Evolutionary conservation across 495 filamentous ascomycete species (phyloP), one percentile per base, ranked within the genome.

Genomic region (Penicillium bialowiezense): DNA sequence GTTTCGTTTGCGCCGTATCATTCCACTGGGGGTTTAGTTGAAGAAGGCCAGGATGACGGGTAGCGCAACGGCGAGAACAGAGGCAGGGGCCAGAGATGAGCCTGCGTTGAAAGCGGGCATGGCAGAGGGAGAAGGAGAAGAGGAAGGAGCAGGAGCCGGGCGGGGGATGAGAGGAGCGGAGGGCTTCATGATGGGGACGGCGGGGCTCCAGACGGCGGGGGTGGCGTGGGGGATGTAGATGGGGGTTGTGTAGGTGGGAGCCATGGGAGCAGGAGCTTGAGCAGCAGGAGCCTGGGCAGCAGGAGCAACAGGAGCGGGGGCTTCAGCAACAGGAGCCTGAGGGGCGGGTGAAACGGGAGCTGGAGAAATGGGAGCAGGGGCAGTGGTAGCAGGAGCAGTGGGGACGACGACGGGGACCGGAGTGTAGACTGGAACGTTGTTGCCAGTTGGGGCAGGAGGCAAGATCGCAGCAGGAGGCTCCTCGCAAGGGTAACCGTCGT

Each of bases 151-250:
- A 18, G 61, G 52, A 10, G 46, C 58, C 6, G 61, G 45, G 47
- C 34, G 50, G 10, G 37, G 47, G 44, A 63, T 60, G 32, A 62
- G 45, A 38, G 61, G 59, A 14, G 50, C 59, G 13, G 61, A 64
- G 33, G 40, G 47, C 20, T 45, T 42, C 7, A 51, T 44, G 14
- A 50, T 38, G 13, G 42, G 31, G 3, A 49, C 28, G 3, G 52
- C 32, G 42, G 56, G 50, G 2, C 38, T 34, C n/a, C 50, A 58
- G 13, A 34, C 19, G 1, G 59, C 50, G 0, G 59, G 48, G 7
- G 59, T 61, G 18, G 44, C 45, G 18, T 43, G 54, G n/a, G 49
- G 52, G 10, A 58, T 44, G 9, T 24, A 24, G 40, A 57, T 54
- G 33, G 64, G 61, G 14, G 55, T 54, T 19, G 58, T 57, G 24